Percentiles rank a stretch among this genome's conserved stretches.
Conservation (phyloP, 768 basidiomycete genomes). For the Paxillus ammoniavirescens region DNA sequence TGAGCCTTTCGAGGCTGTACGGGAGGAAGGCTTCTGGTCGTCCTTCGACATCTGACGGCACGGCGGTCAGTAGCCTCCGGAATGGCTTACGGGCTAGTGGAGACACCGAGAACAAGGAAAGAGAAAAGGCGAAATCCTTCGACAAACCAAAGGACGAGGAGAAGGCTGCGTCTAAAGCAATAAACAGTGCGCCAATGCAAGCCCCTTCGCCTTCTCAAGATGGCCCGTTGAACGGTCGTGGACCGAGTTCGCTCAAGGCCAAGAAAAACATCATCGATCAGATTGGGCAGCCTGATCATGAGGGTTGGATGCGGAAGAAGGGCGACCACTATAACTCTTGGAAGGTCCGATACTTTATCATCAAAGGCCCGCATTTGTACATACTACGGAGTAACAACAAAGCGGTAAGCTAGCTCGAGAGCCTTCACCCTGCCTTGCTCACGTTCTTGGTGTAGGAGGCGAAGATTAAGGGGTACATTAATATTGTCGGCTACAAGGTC, state of each 20-base stretch:
- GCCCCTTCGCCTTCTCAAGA: constrained; percentile 34
- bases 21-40: constrained; percentile 44
- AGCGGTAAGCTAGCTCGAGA: constrained; percentile 22
- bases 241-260: constrained; percentile 44
- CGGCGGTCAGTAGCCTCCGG: constrained; percentile 20
- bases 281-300: constrained; percentile 87
- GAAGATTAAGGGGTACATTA: constrained; percentile 94
- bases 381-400: constrained; percentile 75
- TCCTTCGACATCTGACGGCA: constrained; percentile 42
- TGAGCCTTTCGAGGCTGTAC: constrained; percentile 50
- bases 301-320: constrained; percentile 95
- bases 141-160: constrained; percentile 21
- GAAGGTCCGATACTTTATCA: constrained; percentile 89
- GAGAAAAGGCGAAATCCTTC: constrained; percentile 22
- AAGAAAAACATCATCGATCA: constrained; percentile 82
- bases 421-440: neutral
- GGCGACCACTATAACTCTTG: constrained; percentile 90
- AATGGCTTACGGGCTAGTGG: constrained; percentile 20
- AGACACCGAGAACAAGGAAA: constrained; percentile 19
- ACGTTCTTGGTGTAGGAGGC: constrained; percentile 58
- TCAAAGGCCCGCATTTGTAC: constrained; percentile 92
- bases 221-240: constrained; percentile 16
- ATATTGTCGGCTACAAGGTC: constrained; percentile 89
- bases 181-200: constrained; percentile 45
- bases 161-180: constrained; percentile 16